Evolutionary conservation across 2,329 filamentous ascomycete species (phyloP).

Genomic region (Aspergillus sp.): DNA sequence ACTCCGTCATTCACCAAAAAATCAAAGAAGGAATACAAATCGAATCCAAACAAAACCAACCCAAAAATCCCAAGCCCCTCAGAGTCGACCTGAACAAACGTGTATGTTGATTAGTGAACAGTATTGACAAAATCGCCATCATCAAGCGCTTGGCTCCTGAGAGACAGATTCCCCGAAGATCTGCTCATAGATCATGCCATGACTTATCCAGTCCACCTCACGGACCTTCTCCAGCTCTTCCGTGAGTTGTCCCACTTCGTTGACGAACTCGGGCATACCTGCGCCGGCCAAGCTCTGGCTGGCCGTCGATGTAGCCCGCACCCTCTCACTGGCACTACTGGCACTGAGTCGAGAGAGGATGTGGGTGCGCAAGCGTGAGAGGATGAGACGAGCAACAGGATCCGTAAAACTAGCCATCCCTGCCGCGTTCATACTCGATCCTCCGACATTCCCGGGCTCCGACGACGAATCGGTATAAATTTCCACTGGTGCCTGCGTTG

Average conservation of each 20-base stretch:
- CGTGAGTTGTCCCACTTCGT: slow-evolving; percentile 59
- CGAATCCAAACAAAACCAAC: background rate
- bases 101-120: background rate
- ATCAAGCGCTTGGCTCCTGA: slow-evolving; percentile 11
- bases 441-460: slow-evolving; percentile 46
- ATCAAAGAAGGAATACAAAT: background rate
- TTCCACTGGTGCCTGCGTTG: slow-evolving; percentile 26
- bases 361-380: slow-evolving; percentile 59
- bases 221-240: slow-evolving; percentile 58
- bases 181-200: slow-evolving; percentile 58
- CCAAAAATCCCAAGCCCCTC: background rate
- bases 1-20: background rate
- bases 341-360: slow-evolving; percentile 56
- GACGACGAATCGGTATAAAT: slow-evolving; percentile 24
- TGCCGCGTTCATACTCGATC: slow-evolving; percentile 26
- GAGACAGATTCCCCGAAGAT: slow-evolving; percentile 37
- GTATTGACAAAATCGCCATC: background rate
- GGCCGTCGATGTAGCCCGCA: slow-evolving; percentile 58
- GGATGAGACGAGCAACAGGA: slow-evolving; percentile 60
- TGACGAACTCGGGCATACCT: slow-evolving; percentile 63
- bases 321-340: slow-evolving; percentile 59
- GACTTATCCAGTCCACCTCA: slow-evolving; percentile 59
- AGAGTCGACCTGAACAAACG: background rate
- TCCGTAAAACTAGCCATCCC: slow-evolving; percentile 52
- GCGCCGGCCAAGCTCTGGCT: slow-evolving; percentile 59